Conservation (phyloP, 2,329 filamentous ascomycete genomes). For the Sarocladiaceae sp. region DNA sequence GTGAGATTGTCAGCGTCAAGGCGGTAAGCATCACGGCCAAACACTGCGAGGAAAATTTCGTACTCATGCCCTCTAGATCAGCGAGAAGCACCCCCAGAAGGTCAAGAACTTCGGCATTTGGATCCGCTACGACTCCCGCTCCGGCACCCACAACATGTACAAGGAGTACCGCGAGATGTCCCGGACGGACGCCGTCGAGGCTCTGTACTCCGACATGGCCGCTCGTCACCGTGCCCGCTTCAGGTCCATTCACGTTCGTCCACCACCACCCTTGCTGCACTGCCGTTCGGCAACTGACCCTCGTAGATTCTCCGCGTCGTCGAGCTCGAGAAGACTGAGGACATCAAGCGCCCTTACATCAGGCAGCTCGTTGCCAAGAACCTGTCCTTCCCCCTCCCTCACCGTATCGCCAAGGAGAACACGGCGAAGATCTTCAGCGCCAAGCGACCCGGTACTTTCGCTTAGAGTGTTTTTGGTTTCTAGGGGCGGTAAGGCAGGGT, state of each 20-base stretch:
- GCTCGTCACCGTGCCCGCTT: conserved; percentile 95
- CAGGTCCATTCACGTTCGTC: conserved; percentile 91
- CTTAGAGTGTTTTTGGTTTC: conserved; percentile 62
- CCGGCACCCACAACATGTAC: conserved; percentile 99
- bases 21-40: conserved; percentile 50
- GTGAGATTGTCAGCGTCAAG: conserved; percentile 98
- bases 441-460: conserved; percentile 94
- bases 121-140: conserved; percentile 99
- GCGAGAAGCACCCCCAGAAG: conserved; percentile 98
- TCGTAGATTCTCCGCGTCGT: conserved; percentile 92
- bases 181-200: conserved; percentile 88
- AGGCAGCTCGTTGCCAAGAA: conserved; percentile 94
- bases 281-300: conserved; percentile 13
- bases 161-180: conserved; percentile 99
- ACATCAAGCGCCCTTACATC: conserved; percentile 98
- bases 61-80: conserved; percentile 63
- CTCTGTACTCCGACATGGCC: conserved; percentile 99
- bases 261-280: background rate
- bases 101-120: conserved; percentile 99
- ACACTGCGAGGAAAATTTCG: background rate
- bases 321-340: conserved; percentile 89
- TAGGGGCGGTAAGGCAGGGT: conserved; percentile 42
- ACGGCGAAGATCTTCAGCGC: conserved; percentile 90
- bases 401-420: conserved; percentile 79
- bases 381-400: conserved; percentile 97